phyloP scores from a whole-genome alignment of 1,284 basidiomycete genomes.

The Coniferiporia weirii region DNA sequence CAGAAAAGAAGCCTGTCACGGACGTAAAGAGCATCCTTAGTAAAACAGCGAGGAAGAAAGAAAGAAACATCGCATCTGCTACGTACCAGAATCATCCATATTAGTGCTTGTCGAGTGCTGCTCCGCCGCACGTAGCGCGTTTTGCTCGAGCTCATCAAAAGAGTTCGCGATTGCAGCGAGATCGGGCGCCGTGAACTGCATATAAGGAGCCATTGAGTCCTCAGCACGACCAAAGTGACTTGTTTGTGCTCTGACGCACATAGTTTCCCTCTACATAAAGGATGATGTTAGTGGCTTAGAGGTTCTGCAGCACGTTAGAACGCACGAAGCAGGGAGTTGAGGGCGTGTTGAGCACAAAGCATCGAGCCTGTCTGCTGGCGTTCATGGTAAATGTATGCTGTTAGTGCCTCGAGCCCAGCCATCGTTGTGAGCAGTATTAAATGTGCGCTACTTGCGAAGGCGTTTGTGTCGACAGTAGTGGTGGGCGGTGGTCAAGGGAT shows the following conservation, averaged over 20 bases:
- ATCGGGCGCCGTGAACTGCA: constrained; percentile 79
- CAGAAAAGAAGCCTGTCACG: constrained; percentile 74
- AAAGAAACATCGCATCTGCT: not conserved
- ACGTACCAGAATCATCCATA: constrained; percentile 83
- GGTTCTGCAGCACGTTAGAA: constrained; percentile 19
- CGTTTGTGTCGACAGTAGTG: not conserved
- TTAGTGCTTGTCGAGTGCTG: constrained; percentile 53
- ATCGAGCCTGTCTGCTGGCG: constrained; percentile 71
- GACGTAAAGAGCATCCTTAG: constrained; percentile 12
- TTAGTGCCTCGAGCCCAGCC: constrained; percentile 51
- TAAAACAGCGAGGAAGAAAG: constrained; percentile 11
- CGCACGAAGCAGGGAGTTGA: constrained; percentile 76
- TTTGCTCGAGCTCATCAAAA: constrained; percentile 46
- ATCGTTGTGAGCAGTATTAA: constrained; percentile 30
- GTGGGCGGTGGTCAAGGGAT: not conserved
- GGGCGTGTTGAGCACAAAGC: constrained; percentile 82
- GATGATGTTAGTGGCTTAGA: constrained; percentile 13
- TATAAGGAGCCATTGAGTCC: not conserved
- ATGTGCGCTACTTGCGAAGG: not conserved
- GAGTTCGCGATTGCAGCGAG: constrained; percentile 75
- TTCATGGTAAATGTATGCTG: constrained; percentile 69
- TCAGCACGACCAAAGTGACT: not conserved
- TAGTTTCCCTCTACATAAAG: constrained; percentile 56
- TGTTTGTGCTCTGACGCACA: constrained; percentile 37
- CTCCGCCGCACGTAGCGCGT: constrained; percentile 39